These are phyloP conservation scores for Rhinocladiella mackenziei DNA, from an alignment of 2,329 filamentous ascomycete species.

Conservation along the genomic window DNA sequence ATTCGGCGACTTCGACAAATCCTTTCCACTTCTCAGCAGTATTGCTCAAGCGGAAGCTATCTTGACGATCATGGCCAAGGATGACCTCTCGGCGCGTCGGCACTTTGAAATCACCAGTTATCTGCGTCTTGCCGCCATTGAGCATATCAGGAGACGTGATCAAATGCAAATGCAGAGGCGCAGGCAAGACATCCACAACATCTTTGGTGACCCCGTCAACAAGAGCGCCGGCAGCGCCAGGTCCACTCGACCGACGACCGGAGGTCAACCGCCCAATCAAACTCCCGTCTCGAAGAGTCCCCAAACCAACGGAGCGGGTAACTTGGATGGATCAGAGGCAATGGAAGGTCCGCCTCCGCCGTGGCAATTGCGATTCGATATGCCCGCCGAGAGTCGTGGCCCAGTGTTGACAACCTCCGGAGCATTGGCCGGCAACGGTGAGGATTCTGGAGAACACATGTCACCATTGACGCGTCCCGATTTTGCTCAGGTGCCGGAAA, in stretches of 20 bases:
- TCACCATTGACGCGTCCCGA: slow-evolving; percentile 17
- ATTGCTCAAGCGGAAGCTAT: slow-evolving; percentile 28
- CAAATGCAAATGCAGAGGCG: slow-evolving; percentile 40
- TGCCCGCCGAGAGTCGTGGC: slow-evolving; percentile 24
- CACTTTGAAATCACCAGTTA: slow-evolving; percentile 38
- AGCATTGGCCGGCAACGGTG: slow-evolving; percentile 22
- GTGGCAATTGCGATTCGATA: slow-evolving; percentile 26
- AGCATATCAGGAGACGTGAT: slow-evolving; percentile 38
- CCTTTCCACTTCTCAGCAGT: slow-evolving; percentile 30
- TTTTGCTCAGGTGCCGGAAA: slow-evolving; percentile 16
- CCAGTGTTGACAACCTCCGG: slow-evolving; percentile 30
- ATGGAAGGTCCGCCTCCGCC: slow-evolving; percentile 14
- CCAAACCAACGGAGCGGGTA: slow-evolving; percentile 3
- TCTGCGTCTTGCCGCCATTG: slow-evolving; percentile 38
- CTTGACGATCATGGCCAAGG: slow-evolving; percentile 25
- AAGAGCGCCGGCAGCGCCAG: slow-evolving; percentile 14
- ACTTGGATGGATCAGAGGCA: slow-evolving; percentile 16
- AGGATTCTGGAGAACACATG: slow-evolving; percentile 15
- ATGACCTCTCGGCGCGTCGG: slow-evolving; percentile 27
- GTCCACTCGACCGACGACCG: slow-evolving; percentile 10
- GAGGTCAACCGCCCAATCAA: slow-evolving; percentile 14
- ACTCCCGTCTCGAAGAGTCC: slow-evolving; percentile 1
- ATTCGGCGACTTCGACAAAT: slow-evolving; percentile 30
- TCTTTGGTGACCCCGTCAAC: slow-evolving; percentile 37
- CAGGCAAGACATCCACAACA: slow-evolving; percentile 40